A percentile compares a stretch with the other conserved stretches of the same genome.
Conservation (phyloP, 371 early-diverging fungal genomes). For the Mortierella sp. region DNA sequence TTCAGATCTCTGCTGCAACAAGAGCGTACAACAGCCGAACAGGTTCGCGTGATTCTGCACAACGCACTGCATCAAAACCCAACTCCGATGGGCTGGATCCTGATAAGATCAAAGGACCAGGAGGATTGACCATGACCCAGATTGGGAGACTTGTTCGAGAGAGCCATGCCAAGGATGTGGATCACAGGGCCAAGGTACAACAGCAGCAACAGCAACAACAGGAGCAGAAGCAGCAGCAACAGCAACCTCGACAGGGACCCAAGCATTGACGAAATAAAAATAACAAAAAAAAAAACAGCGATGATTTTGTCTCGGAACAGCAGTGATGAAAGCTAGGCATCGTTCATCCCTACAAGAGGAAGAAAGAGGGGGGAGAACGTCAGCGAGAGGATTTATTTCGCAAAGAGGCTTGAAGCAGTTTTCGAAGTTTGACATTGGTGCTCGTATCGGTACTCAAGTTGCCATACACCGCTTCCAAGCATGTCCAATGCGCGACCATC, state of each 20-base stretch:
- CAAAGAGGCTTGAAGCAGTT: too few relatives aligned
- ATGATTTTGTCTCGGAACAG: too few relatives aligned
- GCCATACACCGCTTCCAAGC: too few relatives aligned
- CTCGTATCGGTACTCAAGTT: too few relatives aligned
- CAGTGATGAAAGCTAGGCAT: too few relatives aligned
- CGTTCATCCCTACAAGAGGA: too few relatives aligned
- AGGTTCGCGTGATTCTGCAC: not conserved
- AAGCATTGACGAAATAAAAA: not conserved
- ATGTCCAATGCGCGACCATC: too few relatives aligned
- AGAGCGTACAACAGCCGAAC: constrained; percentile 10
- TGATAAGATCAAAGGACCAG: constrained; percentile 51
- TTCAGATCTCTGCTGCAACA: not conserved
- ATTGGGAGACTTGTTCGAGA: constrained; percentile 36
- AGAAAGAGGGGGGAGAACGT: too few relatives aligned
- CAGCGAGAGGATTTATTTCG: too few relatives aligned
- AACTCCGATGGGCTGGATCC: constrained; percentile 20
- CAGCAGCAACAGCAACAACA: not conserved
- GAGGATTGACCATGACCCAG: constrained; percentile 50
- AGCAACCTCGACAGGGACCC: not conserved
- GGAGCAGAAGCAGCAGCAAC: too few relatives aligned
- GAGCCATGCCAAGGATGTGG: constrained; percentile 34
- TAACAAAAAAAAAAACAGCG: too few relatives aligned
- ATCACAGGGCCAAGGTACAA: constrained; percentile 15
- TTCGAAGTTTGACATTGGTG: too few relatives aligned
- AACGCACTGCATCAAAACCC: not conserved